These are phyloP conservation scores for Neofusicoccum sp. DNA, from an alignment of 2,329 filamentous ascomycete species.

Conservation along the genomic window DNA sequence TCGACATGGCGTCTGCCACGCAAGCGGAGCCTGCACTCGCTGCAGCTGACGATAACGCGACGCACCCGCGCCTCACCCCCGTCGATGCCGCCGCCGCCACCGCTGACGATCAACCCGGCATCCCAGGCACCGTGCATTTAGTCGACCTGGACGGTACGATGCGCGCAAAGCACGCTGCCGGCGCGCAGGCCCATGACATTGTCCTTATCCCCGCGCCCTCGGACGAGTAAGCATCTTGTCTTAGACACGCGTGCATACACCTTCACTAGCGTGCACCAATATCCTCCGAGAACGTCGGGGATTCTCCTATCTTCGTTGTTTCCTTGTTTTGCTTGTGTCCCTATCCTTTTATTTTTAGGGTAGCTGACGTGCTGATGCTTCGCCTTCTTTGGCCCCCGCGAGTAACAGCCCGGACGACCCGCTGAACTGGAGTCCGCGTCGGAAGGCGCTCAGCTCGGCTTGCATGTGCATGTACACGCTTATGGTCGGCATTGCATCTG, in stretches of 20 bases:
- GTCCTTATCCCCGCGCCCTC: constrained; percentile 45
- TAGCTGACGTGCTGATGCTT: neutral
- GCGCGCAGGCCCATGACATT: constrained; percentile 39
- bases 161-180: constrained; percentile 38
- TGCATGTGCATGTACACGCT: constrained; percentile 53
- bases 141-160: constrained; percentile 45
- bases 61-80: neutral
- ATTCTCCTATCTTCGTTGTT: neutral
- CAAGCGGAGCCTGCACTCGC: neutral
- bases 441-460: constrained; percentile 39
- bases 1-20: constrained; percentile 1
- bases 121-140: constrained; percentile 48
- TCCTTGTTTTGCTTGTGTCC: neutral
- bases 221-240: constrained; percentile 25
- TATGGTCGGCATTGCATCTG: constrained; percentile 52
- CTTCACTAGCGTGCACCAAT: neutral
- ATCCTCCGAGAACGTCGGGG: neutral
- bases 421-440: constrained; percentile 36
- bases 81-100: neutral
- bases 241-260: neutral
- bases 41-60: constrained; percentile 19
- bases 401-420: constrained; percentile 34
- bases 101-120: constrained; percentile 11
- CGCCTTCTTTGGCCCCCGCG: neutral
- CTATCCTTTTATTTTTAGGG: neutral